phyloP scores from a whole-genome alignment of 1,139 yeast genomes.

The Meyerozyma guilliermondii region DNA sequence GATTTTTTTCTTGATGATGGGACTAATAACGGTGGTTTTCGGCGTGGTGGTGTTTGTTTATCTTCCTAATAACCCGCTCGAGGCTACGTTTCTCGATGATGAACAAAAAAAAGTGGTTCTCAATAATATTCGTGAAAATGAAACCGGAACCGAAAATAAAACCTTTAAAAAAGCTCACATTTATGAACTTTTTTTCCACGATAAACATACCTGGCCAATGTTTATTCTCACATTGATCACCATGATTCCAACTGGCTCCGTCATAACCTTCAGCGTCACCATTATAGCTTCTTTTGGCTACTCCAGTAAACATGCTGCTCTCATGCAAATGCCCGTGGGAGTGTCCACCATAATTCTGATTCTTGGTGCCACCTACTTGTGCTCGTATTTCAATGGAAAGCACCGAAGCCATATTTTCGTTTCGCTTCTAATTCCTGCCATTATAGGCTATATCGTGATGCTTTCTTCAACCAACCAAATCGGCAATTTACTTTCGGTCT shows the following conservation, averaged over 20 bases:
- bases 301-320: conserved; percentile 25
- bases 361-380: conserved; percentile 25
- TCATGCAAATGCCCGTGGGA: conserved; percentile 39
- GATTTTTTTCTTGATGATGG: conserved; percentile 34
- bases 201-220: conserved; percentile 34
- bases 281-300: conserved; percentile 36
- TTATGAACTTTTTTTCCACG: conserved; percentile 26
- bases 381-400: conserved; percentile 12
- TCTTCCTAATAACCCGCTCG: conserved; percentile 39
- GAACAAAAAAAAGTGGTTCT: conserved; percentile 27
- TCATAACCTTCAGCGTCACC: conserved; percentile 36
- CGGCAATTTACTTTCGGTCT: conserved; percentile 33
- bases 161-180: conserved; percentile 24
- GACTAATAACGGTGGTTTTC: conserved; percentile 27
- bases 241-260: conserved; percentile 39
- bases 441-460: conserved; percentile 33
- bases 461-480: conserved; percentile 18
- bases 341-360: conserved; percentile 31
- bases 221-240: conserved; percentile 28
- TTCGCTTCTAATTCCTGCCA: conserved; percentile 31
- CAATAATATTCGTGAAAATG: conserved; percentile 12
- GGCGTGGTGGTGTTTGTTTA: conserved; percentile 20
- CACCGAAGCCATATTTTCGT: conserved; percentile 20
- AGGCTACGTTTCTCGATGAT: conserved; percentile 32
- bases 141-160: conserved; percentile 25